Percentiles rank a stretch among this genome's conserved stretches.
phyloP scores from a whole-genome alignment of 1,139 yeast genomes.

The Saccharomycopsis hybrid region DNA sequence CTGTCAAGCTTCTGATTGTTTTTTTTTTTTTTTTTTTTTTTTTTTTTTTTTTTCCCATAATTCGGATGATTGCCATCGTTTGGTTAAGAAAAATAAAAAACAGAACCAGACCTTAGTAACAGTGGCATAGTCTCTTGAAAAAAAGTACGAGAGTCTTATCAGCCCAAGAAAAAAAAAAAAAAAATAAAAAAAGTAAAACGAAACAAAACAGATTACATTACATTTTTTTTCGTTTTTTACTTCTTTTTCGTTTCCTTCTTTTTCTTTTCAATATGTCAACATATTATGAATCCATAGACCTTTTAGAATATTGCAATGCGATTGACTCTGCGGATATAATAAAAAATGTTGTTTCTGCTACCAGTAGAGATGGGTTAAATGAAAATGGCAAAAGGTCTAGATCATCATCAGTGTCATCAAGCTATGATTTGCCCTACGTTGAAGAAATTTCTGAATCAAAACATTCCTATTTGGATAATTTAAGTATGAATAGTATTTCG shows the following conservation, averaged over 20 bases:
- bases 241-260: slow-evolving; percentile 3
- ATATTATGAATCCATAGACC: slow-evolving; percentile 15
- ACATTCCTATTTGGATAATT: too few species aligned
- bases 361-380: not conserved
- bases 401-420: slow-evolving; percentile 13
- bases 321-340: slow-evolving; percentile 15
- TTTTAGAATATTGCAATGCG: slow-evolving; percentile 13
- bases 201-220: too few species aligned
- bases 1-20: not conserved
- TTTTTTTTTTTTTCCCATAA: not conserved
- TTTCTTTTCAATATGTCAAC: not conserved
- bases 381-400: slow-evolving; percentile 5
- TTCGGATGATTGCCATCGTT: too few species aligned
- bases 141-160: too few species aligned
- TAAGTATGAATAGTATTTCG: too few species aligned
- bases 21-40: slow-evolving; percentile 4
- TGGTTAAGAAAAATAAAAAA: too few species aligned
- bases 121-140: too few species aligned
- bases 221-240: slow-evolving; percentile 1
- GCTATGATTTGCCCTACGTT: slow-evolving; percentile 12
- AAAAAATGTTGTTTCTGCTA: not conserved
- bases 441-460: not conserved
- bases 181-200: too few species aligned
- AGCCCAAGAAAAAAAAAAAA: too few species aligned
- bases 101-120: too few species aligned